Base-by-base conservation (phyloP, 805 yeast genomes). In the Crinitomyces ghanaensis region DNA sequence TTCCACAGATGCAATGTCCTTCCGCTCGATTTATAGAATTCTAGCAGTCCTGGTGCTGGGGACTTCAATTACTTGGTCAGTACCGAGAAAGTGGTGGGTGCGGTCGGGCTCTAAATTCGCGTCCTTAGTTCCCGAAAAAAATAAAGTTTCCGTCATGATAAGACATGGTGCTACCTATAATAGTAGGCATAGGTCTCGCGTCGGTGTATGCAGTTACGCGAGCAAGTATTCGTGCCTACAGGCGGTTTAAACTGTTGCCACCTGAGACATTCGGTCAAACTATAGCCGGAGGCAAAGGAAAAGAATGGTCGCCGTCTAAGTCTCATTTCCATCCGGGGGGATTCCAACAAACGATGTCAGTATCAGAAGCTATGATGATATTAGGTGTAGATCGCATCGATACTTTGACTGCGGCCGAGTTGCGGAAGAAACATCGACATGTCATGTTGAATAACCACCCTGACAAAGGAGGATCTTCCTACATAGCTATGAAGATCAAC, bases 371-470 rank as follows among this genome's bases (percentile, higher is more conserved):
- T 6, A 53, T 65, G 39, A 66, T 63, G 44, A 66, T 71, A 14
- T 59, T 71, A 34, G 68, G 63, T 41, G 57, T 69, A 49, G 59
- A 62, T 37, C 68, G 63, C 12, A 37, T 35, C 35, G 40, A 29
- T 29, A 17, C 19, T 5, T 65, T 36, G 52, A 57, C 45, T 19
- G 28, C 58, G 75, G 49, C 65, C 71, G 26, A 74, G 71, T 64
- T 85, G 49, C 78, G 79, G 51, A 84, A 77, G 41, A 76, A 74
- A 39, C 95, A 86, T 53, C 72, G 95, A 59, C 66, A 65, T 46
- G 77, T 85, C 49, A 81, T 86, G 91, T 59, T 83, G 58, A 70
- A 79, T 31, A 86, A 86, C 55, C 96, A 86, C 53, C 96, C 96
- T 7, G 96, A 86, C 62, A 80, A 76, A 53, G 95, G 95, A 21